These are phyloP conservation scores for Antrodiella citrinella DNA, from an alignment of 768 basidiomycete species.

Conservation along the genomic window DNA sequence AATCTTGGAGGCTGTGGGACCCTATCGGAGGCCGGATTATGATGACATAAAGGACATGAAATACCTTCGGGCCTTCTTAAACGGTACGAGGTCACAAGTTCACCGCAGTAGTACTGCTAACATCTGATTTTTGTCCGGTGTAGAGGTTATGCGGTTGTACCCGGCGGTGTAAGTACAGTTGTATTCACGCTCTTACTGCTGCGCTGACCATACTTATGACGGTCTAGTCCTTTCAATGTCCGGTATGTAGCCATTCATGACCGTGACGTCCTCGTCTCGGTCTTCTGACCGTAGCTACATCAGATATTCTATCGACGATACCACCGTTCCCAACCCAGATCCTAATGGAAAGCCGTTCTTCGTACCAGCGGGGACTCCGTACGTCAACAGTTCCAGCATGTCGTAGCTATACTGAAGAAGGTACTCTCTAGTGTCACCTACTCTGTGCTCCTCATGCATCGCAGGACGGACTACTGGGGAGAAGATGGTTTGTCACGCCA, in stretches of 20 bases:
- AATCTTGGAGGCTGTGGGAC: constrained; percentile 37
- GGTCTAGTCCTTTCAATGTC: constrained; percentile 16
- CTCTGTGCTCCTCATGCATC: constrained; percentile 49
- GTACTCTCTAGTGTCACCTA: constrained; percentile 20
- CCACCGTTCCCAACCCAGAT: constrained; percentile 24
- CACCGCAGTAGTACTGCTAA: no score
- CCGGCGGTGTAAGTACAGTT: constrained; percentile 29
- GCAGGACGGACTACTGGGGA: constrained; percentile 57
- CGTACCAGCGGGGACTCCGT: constrained; percentile 28
- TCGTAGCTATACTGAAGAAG: neutral
- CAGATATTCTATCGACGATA: constrained; percentile 17
- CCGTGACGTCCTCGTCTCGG: neutral
- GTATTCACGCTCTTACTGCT: neutral
- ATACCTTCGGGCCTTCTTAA: constrained; percentile 49
- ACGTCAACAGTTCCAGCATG: neutral
- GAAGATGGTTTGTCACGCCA: constrained; percentile 41
- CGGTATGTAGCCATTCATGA: no score
- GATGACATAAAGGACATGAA: constrained; percentile 52
- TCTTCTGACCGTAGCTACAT: neutral
- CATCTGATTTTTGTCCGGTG: neutral
- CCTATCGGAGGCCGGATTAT: constrained; percentile 37
- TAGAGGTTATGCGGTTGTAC: constrained; percentile 47
- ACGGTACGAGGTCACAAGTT: constrained; percentile 35
- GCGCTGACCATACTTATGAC: neutral
- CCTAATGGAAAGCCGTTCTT: constrained; percentile 27